Evolutionary conservation across 148 eudicot genomes (phyloP).

Genomic region (Rhododendron ovatum): DNA sequence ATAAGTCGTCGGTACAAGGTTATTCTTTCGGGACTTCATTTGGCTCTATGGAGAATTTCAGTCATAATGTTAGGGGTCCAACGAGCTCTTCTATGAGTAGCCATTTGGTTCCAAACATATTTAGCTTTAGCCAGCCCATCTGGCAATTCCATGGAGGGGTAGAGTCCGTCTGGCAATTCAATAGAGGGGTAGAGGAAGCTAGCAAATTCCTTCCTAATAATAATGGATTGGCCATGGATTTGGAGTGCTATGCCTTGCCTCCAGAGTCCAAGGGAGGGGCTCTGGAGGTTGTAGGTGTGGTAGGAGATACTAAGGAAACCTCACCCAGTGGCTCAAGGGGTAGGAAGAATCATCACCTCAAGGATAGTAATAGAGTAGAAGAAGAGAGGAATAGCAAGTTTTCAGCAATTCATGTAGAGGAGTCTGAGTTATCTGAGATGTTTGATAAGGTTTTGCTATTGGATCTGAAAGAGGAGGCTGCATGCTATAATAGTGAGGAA

Average conservation of each 20-base stretch:
- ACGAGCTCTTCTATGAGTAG: constrained; percentile 6
- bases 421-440: constrained; percentile 43
- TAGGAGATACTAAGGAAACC: constrained; percentile 25
- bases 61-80: not conserved
- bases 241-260: constrained; percentile 28
- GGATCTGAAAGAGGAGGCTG: constrained; percentile 16
- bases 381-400: constrained; percentile 43
- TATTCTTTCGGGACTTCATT: constrained; percentile 24
- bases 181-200: constrained; percentile 53
- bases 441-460: constrained; percentile 57
- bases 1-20: constrained; percentile 24
- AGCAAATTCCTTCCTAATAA: constrained; percentile 42
- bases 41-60: constrained; percentile 15
- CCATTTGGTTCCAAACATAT: constrained; percentile 21
- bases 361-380: constrained; percentile 24
- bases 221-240: constrained; percentile 22
- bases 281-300: constrained; percentile 15
- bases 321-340: constrained; percentile 27
- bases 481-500: not conserved
- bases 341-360: constrained; percentile 42
- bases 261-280: constrained; percentile 13
- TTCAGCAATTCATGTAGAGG: constrained; percentile 38
- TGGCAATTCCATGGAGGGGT: constrained; percentile 43
- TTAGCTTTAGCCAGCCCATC: constrained; percentile 32
- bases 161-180: constrained; percentile 34